These are phyloP conservation scores for Didymella pinodella DNA, from an alignment of 2,329 filamentous ascomycete genomes.

Conservation along the genomic window DNA sequence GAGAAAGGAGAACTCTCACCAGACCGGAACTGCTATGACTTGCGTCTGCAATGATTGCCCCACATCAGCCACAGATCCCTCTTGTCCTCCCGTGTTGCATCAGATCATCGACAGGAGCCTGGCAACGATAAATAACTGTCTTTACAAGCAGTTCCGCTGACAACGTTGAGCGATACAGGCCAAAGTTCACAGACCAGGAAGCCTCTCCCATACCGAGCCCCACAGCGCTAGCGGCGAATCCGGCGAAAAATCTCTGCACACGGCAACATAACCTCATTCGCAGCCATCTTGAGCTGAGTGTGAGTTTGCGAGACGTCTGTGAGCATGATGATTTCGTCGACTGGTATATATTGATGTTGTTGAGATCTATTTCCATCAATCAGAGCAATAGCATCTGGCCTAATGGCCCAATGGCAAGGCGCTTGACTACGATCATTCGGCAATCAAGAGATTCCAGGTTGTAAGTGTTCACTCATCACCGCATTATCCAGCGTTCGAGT, in stretches of 20 bases:
- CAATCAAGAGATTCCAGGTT: constrained; percentile 44
- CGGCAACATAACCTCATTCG: background rate
- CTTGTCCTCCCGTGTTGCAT: background rate
- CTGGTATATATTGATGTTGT: background rate
- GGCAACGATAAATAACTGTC: background rate
- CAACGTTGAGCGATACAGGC: background rate
- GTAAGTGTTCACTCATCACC: background rate
- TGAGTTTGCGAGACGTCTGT: background rate
- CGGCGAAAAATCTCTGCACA: background rate
- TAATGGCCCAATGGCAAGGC: constrained; percentile 65
- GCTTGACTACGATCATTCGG: constrained; percentile 60
- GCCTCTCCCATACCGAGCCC: background rate
- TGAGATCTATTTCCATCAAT: background rate
- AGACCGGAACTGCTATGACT: background rate
- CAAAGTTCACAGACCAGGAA: background rate
- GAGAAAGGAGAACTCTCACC: background rate
- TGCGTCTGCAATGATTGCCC: background rate
- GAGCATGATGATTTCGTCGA: fast-evolving
- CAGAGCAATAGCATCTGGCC: constrained; percentile 24
- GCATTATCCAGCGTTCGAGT: background rate
- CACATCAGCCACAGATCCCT: background rate
- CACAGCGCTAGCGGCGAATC: background rate
- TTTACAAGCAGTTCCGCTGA: background rate
- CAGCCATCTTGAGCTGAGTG: background rate
- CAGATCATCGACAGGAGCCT: background rate